Evolutionary conservation across 805 yeast species (phyloP).

Genomic region (Yarrowia hollandica): DNA sequence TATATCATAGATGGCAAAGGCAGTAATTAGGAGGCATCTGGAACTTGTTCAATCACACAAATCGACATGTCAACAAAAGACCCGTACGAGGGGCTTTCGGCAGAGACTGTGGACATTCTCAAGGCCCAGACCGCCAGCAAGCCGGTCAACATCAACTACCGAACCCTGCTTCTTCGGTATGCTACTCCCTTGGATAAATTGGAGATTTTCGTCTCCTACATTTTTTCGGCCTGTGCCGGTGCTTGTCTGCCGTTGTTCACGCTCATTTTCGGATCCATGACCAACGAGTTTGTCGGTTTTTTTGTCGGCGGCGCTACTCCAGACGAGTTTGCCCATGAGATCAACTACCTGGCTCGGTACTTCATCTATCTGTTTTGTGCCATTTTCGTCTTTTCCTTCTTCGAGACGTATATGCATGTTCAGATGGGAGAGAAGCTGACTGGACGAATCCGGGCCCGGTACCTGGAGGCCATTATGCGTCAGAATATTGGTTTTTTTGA

Average conservation of each 20-base stretch:
- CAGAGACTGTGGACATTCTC: neutral
- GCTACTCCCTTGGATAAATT: neutral
- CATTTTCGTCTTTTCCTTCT: slow-evolving; percentile 38
- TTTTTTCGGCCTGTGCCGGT: slow-evolving; percentile 17
- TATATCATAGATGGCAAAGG: no score
- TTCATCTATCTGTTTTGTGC: slow-evolving; percentile 47
- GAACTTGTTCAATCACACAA: neutral
- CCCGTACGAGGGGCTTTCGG: slow-evolving; percentile 18
- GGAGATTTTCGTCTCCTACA: slow-evolving; percentile 11
- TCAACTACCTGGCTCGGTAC: slow-evolving; percentile 44
- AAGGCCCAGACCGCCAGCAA: slow-evolving; percentile 1
- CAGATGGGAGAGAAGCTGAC: slow-evolving; percentile 47
- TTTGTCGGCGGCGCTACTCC: slow-evolving; percentile 36
- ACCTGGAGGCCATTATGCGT: slow-evolving; percentile 42
- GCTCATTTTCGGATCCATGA: slow-evolving; percentile 45
- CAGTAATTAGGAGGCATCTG: no score
- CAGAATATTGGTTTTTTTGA: slow-evolving; percentile 49
- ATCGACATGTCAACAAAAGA: slow-evolving; percentile 2
- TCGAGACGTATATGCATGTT: slow-evolving; percentile 44
- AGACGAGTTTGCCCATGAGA: slow-evolving; percentile 40
- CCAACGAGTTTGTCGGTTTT: slow-evolving; percentile 43
- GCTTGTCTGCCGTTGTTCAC: slow-evolving; percentile 44
- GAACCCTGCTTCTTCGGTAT: neutral
- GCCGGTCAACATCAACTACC: slow-evolving; percentile 18
- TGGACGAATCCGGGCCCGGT: slow-evolving; percentile 44